phyloP scores from a whole-genome alignment of 208 protist genomes.

The Polymyxa betae region DNA sequence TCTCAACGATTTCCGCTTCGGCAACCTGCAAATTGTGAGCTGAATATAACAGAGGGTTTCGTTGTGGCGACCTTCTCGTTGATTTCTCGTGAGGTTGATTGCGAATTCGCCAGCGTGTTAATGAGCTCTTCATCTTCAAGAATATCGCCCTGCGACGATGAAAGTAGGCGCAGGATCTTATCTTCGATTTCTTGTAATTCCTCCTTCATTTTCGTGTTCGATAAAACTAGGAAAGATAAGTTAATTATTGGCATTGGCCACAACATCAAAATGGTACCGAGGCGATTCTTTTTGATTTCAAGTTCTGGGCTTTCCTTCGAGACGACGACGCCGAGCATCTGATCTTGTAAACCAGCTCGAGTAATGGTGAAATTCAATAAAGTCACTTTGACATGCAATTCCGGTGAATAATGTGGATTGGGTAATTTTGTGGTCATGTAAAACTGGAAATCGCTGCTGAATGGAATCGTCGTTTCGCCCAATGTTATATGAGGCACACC shows the following conservation, averaged over 20 bases:
- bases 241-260: background rate
- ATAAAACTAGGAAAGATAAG: conserved; percentile 84
- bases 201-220: conserved; percentile 91
- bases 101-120: conserved; percentile 91
- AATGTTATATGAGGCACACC: conserved; percentile 92
- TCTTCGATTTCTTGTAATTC: conserved; percentile 92
- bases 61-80: conserved; percentile 72
- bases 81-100: conserved; percentile 81
- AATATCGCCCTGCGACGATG: conserved; percentile 90
- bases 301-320: conserved; percentile 94
- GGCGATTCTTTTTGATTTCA: conserved; percentile 84
- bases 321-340: conserved; percentile 94
- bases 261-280: conserved; percentile 53
- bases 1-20: conserved; percentile 92
- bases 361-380: conserved; percentile 98
- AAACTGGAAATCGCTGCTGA: conserved; percentile 93
- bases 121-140: conserved; percentile 96
- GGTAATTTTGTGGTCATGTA: conserved; percentile 97
- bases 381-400: conserved; percentile 91
- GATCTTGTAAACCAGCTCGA: conserved; percentile 93
- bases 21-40: conserved; percentile 71
- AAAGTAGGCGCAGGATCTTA: conserved; percentile 91
- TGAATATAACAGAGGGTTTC: background rate
- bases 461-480: conserved; percentile 91
- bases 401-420: conserved; percentile 95